Evolutionary conservation across 108 stramenopile species (phyloP).

Genomic region (Skeletonema menzelii): DNA sequence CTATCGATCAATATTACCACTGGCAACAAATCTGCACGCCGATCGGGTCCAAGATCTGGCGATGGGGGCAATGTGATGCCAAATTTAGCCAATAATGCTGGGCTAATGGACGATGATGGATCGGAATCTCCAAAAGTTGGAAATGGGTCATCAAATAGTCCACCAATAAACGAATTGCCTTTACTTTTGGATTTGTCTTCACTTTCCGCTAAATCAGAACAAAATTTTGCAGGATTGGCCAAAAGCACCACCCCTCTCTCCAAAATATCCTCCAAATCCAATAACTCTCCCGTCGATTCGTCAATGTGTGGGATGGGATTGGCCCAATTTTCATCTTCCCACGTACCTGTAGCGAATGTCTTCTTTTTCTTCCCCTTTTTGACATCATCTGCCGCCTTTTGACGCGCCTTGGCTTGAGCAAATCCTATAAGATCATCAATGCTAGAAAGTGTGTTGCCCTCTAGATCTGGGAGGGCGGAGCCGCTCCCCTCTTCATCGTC

Average conservation of each 20-base stretch:
- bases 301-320: slow-evolving; percentile 39
- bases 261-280: slow-evolving; percentile 40
- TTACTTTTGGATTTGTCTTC: slow-evolving; percentile 12
- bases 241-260: slow-evolving; percentile 64
- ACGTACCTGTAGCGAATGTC: slow-evolving; percentile 19
- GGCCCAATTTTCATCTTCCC: slow-evolving; percentile 61
- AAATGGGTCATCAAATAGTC: slow-evolving; percentile 36
- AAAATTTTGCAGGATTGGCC: slow-evolving; percentile 80
- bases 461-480: slow-evolving; percentile 34
- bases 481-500: slow-evolving; percentile 29
- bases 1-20: slow-evolving; percentile 66
- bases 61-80: slow-evolving; percentile 78
- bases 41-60: slow-evolving; percentile 76
- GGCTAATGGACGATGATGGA: slow-evolving; percentile 16
- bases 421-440: slow-evolving; percentile 66
- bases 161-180: slow-evolving; percentile 13
- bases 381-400: slow-evolving; percentile 16
- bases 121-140: slow-evolving; percentile 14
- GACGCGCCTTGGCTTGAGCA: slow-evolving; percentile 53
- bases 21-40: slow-evolving; percentile 79
- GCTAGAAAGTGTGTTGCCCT: slow-evolving; percentile 41
- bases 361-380: slow-evolving; percentile 44
- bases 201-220: slow-evolving; percentile 40
- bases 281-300: slow-evolving; percentile 23
- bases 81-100: slow-evolving; percentile 71